Percentiles rank a stretch among this genome's conserved stretches.
phyloP scores from a whole-genome alignment of 495 filamentous ascomycete species.

The Podospora pseudopauciseta region DNA sequence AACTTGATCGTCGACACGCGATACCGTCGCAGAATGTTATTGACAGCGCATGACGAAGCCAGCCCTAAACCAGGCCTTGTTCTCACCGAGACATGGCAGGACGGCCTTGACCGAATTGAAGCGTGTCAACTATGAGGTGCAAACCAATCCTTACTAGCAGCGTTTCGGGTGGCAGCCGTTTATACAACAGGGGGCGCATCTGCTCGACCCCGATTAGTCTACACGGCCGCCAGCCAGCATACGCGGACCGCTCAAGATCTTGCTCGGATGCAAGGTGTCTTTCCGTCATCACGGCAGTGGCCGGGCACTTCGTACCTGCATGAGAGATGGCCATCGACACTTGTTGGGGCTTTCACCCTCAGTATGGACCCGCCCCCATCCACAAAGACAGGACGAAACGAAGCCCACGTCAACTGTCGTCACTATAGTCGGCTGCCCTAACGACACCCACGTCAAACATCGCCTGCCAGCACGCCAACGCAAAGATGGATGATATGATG shows the following conservation, averaged over 20 bases:
- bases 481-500: background rate
- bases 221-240: conserved; percentile 6
- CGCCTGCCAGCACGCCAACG: background rate
- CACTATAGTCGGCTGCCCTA: background rate
- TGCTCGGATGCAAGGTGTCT: background rate
- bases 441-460: background rate
- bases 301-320: background rate
- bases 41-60: background rate
- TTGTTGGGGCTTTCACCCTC: background rate
- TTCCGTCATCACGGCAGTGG: conserved; percentile 4
- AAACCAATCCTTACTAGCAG: background rate
- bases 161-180: background rate
- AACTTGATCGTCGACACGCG: background rate
- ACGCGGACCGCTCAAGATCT: conserved; percentile 11
- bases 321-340: background rate
- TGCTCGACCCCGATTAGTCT: conserved; percentile 11
- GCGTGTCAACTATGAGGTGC: background rate
- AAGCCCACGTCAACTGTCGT: background rate
- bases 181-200: background rate
- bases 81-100: background rate
- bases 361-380: background rate
- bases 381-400: background rate
- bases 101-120: background rate
- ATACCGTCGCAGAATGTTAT: background rate
- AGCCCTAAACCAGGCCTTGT: background rate